Evolutionary conservation across 2,329 filamentous ascomycete genomes (phyloP), one percentile per base, ranked within the genome.

Genomic region (Aspergillus quadricinctus): DNA sequence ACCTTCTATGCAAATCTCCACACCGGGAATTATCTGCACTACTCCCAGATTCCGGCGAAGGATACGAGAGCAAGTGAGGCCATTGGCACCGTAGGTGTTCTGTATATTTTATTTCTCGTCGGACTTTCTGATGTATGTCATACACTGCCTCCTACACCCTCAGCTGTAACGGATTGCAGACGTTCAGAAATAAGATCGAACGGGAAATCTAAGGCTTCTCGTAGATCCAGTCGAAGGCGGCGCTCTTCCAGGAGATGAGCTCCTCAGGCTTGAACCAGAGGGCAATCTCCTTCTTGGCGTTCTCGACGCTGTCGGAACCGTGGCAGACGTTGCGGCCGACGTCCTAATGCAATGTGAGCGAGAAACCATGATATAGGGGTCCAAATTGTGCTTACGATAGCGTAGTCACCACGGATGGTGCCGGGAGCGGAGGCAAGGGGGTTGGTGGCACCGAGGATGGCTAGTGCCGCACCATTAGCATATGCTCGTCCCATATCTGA

Each of bases 241-340:
- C 83, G 68, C 83, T 82, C 85, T 94, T 93, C 86, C 89, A 97
- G 80, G 75, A 83, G 80, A 91, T 80, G 73, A 96, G 76, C 80
- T 97, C 94, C 69, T 86, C 87, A 68, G 89, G 82, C 80, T 89
- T 87, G 89, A 99, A 99, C 94, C 94, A 99, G 76, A 97, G 88
- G 73, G 88, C 88, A 77, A 99, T 99, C 85, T 99, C 94, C 90
- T 97, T 97, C 89, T 97, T 86, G 81, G 94, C 94, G 83, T 86
- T 96, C 87, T 99, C 94, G 80, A 99, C 93, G 77, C 84, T 87
- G 86, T 99, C 94, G 80, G 92, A 97, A 77, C 94, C 94, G 88
- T 99, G 94, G 90, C 93, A 97, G 82, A 97, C 92, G 85, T 99
- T 99, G 79, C 93, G 91, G 81, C 94, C 94, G 76, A 92, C 88